These are phyloP conservation scores for Microcos paniculata DNA, from an alignment of 345 rosid genomes.

Conservation along the genomic window DNA sequence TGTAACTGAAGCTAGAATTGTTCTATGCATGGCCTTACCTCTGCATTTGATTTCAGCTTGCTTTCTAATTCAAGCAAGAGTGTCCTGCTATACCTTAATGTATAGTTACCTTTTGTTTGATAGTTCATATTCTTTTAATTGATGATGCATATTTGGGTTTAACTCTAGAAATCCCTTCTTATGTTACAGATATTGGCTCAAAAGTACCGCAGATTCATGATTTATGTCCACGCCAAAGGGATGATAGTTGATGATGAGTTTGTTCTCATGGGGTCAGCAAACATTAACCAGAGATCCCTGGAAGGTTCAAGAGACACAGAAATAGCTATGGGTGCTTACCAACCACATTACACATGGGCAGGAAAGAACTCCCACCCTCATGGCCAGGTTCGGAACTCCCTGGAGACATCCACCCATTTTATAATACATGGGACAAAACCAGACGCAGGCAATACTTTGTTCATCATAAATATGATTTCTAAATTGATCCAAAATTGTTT, in stretches of 20 bases:
- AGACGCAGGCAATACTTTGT: neutral
- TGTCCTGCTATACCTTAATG: neutral
- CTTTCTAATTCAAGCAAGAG: neutral
- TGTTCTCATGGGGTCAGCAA: constrained; percentile 66
- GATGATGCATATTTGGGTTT: neutral
- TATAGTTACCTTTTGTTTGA: neutral
- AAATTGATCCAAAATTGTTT: neutral
- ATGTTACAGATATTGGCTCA: constrained; percentile 42
- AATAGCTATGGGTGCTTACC: constrained; percentile 75
- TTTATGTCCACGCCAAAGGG: constrained; percentile 74
- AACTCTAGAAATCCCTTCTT: neutral
- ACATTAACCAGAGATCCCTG: constrained; percentile 75
- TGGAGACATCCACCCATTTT: neutral
- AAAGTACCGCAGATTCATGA: constrained; percentile 58
- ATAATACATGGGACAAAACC: neutral
- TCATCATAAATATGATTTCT: neutral
- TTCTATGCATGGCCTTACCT: neutral
- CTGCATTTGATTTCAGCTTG: neutral
- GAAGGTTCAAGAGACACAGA: constrained; percentile 82
- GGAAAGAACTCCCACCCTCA: constrained; percentile 44
- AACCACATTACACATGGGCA: constrained; percentile 62
- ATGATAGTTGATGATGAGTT: constrained; percentile 77
- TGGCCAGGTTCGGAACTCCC: constrained; percentile 46
- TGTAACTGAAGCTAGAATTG: neutral
- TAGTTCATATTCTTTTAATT: neutral